phyloP scores from a whole-genome alignment of 352 stramenopile species.

The Pythium phragmiticola region DNA sequence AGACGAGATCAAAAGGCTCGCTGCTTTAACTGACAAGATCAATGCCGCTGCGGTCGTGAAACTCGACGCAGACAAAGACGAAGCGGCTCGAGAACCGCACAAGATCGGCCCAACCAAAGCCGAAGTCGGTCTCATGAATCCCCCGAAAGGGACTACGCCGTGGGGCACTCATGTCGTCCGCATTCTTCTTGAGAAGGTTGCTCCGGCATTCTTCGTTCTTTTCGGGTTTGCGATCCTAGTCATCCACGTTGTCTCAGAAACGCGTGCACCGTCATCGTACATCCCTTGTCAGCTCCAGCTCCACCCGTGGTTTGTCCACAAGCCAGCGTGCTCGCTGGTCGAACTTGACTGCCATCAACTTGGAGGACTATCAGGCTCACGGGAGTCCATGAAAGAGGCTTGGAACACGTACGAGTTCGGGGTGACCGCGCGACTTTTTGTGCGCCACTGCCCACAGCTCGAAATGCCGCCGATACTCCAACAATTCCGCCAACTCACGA shows the following conservation, averaged over 20 bases:
- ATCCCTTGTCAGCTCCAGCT: background rate
- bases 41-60: too few relatives aligned
- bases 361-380: background rate
- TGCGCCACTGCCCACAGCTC: slow-evolving; percentile 3
- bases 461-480: background rate
- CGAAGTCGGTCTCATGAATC: too few relatives aligned
- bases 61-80: too few relatives aligned
- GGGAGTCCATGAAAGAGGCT: background rate
- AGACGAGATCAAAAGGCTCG: too few relatives aligned
- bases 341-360: background rate
- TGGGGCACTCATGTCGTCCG: background rate
- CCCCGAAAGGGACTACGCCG: too few relatives aligned
- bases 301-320: background rate
- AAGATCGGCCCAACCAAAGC: too few relatives aligned
- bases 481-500: background rate
- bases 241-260: background rate
- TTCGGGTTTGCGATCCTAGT: background rate
- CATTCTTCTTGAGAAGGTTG: background rate
- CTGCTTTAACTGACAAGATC: too few relatives aligned
- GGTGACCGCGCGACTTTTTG: too few relatives aligned
- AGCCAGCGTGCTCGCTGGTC: background rate
- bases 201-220: background rate
- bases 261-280: background rate
- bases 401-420: background rate
- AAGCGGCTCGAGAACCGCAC: too few relatives aligned